Conservation (phyloP, 208 protist species). For the Wallacemonas sp. region DNA sequence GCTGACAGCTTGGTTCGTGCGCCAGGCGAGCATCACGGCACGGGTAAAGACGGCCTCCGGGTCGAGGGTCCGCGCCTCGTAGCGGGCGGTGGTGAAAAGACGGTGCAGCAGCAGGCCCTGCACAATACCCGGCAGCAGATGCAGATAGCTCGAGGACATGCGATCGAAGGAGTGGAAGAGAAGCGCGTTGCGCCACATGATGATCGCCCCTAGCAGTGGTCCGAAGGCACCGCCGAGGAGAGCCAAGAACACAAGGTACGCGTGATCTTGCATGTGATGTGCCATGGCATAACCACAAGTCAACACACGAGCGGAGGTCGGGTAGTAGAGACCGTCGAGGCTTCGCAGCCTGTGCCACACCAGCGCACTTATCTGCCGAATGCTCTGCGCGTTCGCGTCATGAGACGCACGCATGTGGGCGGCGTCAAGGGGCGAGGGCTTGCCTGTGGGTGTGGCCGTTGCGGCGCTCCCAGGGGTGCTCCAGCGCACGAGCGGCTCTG, state of each 20-base stretch:
- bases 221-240: constrained; percentile 55
- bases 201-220: constrained; percentile 57
- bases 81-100: constrained; percentile 38
- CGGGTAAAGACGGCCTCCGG: constrained; percentile 26
- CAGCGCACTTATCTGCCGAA: neutral
- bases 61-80: constrained; percentile 38
- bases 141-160: constrained; percentile 72
- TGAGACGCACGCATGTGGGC: neutral
- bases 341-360: constrained; percentile 7
- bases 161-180: constrained; percentile 67
- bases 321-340: constrained; percentile 43
- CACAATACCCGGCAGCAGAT: constrained; percentile 48
- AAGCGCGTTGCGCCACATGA: constrained; percentile 73
- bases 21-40: constrained; percentile 14
- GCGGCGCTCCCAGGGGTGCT: constrained; percentile 3
- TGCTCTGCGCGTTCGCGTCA: neutral
- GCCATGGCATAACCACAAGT: constrained; percentile 39
- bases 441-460: neutral
- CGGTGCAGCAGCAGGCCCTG: constrained; percentile 58
- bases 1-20: constrained; percentile 17
- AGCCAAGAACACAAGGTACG: constrained; percentile 52
- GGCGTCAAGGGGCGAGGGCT: neutral
- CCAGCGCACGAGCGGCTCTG: constrained; percentile 47
- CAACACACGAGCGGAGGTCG: constrained; percentile 38
- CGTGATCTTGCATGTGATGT: constrained; percentile 33